phyloP scores from a whole-genome alignment of 441 rosid species.

The Erysimum pusillum region DNA sequence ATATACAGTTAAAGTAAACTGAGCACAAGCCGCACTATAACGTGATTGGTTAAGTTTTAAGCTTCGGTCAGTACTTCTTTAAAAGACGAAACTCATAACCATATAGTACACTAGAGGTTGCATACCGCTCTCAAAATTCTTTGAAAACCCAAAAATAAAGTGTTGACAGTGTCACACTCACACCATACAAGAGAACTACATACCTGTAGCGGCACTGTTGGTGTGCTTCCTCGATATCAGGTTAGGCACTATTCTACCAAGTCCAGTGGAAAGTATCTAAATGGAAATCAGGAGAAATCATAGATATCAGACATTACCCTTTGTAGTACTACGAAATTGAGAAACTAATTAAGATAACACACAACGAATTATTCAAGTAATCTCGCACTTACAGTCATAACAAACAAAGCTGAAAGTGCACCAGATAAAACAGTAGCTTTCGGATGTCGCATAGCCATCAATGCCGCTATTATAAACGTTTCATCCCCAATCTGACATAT shows the following conservation, averaged over 20 bases:
- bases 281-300: conserved; percentile 22
- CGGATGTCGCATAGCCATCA: conserved; percentile 99
- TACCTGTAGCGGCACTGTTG: conserved; percentile 98
- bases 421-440: conserved; percentile 93
- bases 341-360: neutral
- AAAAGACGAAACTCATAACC: too few species aligned
- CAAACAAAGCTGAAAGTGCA: conserved; percentile 89
- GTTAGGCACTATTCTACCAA: conserved; percentile 97
- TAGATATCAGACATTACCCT: too few species aligned
- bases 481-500: conserved; percentile 91
- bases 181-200: conserved; percentile 2
- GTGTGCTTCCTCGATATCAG: conserved; percentile 99
- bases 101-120: conserved; percentile 2
- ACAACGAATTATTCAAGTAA: neutral
- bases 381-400: conserved; percentile 83
- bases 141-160: neutral
- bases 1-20: neutral
- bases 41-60: neutral
- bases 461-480: conserved; percentile 97
- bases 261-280: conserved; percentile 98
- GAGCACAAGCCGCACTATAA: neutral
- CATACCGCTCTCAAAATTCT: conserved; percentile 5
- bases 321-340: neutral
- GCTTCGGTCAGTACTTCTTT: too few species aligned
- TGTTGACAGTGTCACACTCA: neutral